Conservation (phyloP, 2,329 filamentous ascomycete genomes). For the Botrytis galanthina region DNA sequence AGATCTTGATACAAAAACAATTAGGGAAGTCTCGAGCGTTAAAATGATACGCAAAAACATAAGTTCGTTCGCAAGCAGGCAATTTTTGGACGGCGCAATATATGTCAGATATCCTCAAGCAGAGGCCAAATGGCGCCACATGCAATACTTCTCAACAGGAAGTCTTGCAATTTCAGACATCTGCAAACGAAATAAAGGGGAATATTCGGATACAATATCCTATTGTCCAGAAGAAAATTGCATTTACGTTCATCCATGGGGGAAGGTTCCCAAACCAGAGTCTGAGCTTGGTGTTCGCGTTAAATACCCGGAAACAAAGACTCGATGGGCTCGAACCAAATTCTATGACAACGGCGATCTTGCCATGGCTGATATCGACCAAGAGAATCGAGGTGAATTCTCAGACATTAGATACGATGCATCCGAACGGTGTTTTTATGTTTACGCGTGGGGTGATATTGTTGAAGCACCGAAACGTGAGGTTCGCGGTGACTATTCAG, state of each 20-base stretch:
- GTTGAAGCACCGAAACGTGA: not conserved
- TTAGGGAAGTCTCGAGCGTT: not conserved
- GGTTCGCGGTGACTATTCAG: not conserved
- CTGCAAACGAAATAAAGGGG: conserved; percentile 23
- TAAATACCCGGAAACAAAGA: conserved; percentile 21
- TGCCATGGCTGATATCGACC: conserved; percentile 5
- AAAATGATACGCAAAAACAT: conserved; percentile 11
- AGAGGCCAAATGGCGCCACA: conserved; percentile 13
- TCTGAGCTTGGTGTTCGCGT: conserved; percentile 8
- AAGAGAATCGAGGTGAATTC: conserved; percentile 6
- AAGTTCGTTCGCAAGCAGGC: not conserved
- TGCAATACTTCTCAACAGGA: conserved; percentile 23
- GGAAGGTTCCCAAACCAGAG: conserved; percentile 5
- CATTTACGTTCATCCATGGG: conserved; percentile 24
- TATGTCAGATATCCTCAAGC: conserved; percentile 27
- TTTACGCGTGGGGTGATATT: not conserved
- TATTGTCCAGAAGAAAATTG: conserved; percentile 21
- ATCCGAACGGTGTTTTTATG: conserved; percentile 4
- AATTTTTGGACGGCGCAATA: conserved; percentile 10
- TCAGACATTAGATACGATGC: conserved; percentile 13
- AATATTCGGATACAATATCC: conserved; percentile 25
- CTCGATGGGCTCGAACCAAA: conserved; percentile 18
- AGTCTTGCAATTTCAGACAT: conserved; percentile 26
- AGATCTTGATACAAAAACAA: not conserved
- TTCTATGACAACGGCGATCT: not conserved